phyloP scores from a whole-genome alignment of 2,329 filamentous ascomycete genomes.

The Claviceps sp. region DNA sequence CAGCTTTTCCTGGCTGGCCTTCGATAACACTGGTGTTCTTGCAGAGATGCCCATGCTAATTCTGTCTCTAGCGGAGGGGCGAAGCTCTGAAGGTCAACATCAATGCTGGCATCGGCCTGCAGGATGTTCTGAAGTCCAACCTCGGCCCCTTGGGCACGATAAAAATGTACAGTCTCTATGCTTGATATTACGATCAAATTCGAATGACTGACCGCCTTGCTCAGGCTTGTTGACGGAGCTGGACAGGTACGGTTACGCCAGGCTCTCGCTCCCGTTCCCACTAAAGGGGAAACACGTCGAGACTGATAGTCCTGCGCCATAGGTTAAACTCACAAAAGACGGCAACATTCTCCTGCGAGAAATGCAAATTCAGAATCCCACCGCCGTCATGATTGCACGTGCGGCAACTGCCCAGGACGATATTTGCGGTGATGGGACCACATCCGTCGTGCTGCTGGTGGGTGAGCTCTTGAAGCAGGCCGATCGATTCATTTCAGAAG shows the following conservation, averaged over 20 bases:
- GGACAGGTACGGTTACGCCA: conserved; percentile 41
- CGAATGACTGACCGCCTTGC: conserved; percentile 1
- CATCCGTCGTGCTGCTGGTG: conserved; percentile 86
- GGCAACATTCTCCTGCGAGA: conserved; percentile 72
- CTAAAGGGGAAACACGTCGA: conserved; percentile 13
- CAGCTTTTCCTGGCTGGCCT: not conserved
- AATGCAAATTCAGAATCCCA: conserved; percentile 97
- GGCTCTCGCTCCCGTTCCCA: conserved; percentile 14
- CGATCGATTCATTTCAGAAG: conserved; percentile 88
- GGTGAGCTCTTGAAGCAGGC: conserved; percentile 97
- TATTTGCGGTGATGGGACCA: conserved; percentile 95
- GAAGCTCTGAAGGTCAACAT: conserved; percentile 97
- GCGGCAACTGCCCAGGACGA: conserved; percentile 96
- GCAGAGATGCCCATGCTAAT: conserved; percentile 12
- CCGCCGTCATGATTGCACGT: conserved; percentile 70
- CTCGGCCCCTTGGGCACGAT: conserved; percentile 86
- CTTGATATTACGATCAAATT: not conserved
- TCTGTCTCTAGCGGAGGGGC: conserved; percentile 60
- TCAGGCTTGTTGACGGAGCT: conserved; percentile 54
- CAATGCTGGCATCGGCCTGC: conserved; percentile 80
- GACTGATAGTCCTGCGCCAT: conserved; percentile 15
- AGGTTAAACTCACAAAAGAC: conserved; percentile 99
- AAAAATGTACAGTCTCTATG: conserved; percentile 57
- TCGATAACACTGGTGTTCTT: not conserved
- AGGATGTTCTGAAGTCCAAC: conserved; percentile 94